Evolutionary conservation across 345 rosid genomes (phyloP).

Genomic region (Salix purpurea): DNA sequence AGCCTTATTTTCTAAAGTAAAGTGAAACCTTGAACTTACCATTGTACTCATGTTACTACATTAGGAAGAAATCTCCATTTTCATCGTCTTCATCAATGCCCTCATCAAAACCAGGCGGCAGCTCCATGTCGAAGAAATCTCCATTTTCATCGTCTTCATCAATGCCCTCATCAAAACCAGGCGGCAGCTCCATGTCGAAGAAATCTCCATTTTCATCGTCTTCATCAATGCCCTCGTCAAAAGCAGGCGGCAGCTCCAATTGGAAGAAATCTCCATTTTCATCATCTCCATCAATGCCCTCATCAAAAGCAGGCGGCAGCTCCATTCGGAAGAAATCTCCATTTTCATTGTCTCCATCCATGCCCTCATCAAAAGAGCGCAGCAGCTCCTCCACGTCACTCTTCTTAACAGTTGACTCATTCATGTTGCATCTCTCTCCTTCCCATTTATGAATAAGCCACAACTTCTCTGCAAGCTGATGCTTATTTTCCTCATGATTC

Average conservation of each 20-base stretch:
- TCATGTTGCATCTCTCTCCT: neutral
- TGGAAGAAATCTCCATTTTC: neutral
- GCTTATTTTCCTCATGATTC: neutral
- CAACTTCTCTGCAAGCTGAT: neutral
- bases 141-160: neutral
- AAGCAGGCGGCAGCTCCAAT: neutral
- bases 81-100: neutral
- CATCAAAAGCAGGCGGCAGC: neutral
- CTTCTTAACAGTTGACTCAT: neutral
- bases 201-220: neutral
- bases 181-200: neutral
- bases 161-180: neutral
- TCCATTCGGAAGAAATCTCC: neutral
- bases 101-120: neutral
- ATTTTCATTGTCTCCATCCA: neutral
- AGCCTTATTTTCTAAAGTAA: neutral
- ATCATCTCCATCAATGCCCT: neutral
- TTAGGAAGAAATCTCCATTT: neutral
- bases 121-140: neutral
- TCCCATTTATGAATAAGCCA: constrained; percentile 1
- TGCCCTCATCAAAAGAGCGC: neutral
- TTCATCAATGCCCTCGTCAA: neutral
- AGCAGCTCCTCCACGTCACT: neutral
- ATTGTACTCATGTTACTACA: neutral
- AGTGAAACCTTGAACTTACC: neutral